Base-by-base conservation (phyloP, 495 filamentous ascomycete species). In the Penicillium cinerascens region DNA sequence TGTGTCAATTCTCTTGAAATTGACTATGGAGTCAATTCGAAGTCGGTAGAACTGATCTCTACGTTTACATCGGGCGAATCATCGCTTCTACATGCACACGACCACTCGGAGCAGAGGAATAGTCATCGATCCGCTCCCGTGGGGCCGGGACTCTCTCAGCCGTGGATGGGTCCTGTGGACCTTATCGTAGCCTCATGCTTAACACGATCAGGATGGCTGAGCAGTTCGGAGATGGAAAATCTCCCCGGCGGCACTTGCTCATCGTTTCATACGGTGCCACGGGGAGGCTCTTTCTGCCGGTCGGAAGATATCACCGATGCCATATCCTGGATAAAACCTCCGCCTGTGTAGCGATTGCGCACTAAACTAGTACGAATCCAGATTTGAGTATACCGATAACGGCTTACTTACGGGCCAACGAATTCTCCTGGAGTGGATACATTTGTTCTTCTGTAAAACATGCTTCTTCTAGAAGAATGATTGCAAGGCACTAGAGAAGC, bases 141-240 rank as follows among this genome's bases (percentile, higher is more conserved):
- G 45, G 52, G 40, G 25, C 47, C 39, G 47, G 39, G 47, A 15
- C 47, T 26, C 7, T 6, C 47, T 25, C 29, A 29, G 49, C 40
- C 49, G n/a, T 51, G 41, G 36, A 45, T 44, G 33, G 46, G 52
- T 38, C 52, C n/a, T n/a, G n/a, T 29, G 16, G 45, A 18, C 46
- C 41, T 55, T 55, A 55, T 55, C 52, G 16, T 16, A 49, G 47
- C 47, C 47, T 49, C 47, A 49, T 35, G 21, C 26, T 48, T 26
- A 20, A 10, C 10, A 23, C 22, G 6, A 2, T 3, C 22, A 33
- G 9, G 1, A 10, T 33, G 29, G 29, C 29, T 33, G 29, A 33
- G 29, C 29, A 33, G 22, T 23, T 33, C 11, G 29, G 8, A 33
- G 11, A 3, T 13, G 2, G 29, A 33, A 15, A 4, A 33, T 33